Evolutionary conservation across 2,329 filamentous ascomycete species (phyloP).

Genomic region (Nemania sp.): DNA sequence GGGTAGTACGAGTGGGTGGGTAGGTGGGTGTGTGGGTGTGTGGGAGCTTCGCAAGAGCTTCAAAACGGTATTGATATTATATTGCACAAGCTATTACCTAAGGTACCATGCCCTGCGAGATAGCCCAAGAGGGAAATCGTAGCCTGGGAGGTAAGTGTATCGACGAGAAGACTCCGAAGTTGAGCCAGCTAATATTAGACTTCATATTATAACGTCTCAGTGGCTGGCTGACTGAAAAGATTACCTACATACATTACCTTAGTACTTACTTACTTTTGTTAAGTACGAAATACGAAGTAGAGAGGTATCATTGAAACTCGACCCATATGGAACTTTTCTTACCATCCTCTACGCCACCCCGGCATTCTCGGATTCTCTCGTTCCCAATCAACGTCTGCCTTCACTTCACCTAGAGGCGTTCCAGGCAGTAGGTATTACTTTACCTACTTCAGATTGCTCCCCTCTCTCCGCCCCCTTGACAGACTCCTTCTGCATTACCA

Average conservation of each 20-base stretch:
- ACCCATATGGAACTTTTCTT: neutral
- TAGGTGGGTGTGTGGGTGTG: neutral
- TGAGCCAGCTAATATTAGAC: neutral
- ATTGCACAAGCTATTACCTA: neutral
- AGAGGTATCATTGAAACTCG: neutral
- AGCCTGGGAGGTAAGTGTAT: neutral
- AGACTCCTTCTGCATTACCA: neutral
- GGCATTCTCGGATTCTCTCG: no score
- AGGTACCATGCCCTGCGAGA: conserved; percentile 2
- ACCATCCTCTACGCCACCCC: neutral
- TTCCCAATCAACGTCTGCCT: neutral
- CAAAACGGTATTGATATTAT: neutral
- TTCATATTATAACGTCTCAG: neutral
- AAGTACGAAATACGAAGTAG: no score
- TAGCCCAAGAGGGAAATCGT: neutral
- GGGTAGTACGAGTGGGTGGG: neutral
- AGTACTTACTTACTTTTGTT: no score
- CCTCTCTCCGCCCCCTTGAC: neutral
- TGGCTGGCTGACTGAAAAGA: neutral
- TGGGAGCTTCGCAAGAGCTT: neutral
- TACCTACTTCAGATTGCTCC: conserved; percentile 2
- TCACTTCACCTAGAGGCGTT: neutral
- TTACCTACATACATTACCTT: neutral
- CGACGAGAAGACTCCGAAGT: no score
- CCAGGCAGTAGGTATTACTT: neutral